phyloP scores from a whole-genome alignment of 768 basidiomycete genomes.

The Tubosaeta sp. region DNA sequence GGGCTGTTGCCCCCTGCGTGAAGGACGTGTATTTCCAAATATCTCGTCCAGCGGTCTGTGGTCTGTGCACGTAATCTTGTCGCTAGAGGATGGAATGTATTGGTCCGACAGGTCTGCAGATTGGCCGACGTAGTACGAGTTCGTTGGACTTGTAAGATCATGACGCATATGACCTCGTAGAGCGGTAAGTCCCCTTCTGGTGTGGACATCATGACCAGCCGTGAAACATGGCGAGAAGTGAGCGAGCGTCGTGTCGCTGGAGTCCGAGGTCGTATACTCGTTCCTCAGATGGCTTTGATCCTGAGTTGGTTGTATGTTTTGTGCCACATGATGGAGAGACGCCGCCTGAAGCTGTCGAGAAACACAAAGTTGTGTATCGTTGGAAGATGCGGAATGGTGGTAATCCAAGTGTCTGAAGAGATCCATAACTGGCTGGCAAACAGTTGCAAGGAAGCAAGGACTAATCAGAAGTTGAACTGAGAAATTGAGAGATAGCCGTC shows the following conservation, averaged over 20 bases:
- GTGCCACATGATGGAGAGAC: neutral
- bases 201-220: neutral
- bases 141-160: neutral
- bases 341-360: conserved; percentile 1
- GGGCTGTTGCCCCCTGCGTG: neutral
- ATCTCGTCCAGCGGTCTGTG: conserved; percentile 28
- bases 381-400: conserved; percentile 9
- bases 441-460: neutral
- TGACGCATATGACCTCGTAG: neutral
- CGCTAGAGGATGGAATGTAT: conserved; percentile 26
- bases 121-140: neutral
- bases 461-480: neutral
- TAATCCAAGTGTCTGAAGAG: conserved; percentile 12
- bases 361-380: neutral
- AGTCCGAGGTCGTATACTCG: neutral
- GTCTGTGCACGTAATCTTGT: conserved; percentile 26
- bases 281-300: neutral
- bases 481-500: conserved; percentile 1
- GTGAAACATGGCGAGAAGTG: neutral
- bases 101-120: conserved; percentile 13
- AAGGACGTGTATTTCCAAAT: conserved; percentile 10
- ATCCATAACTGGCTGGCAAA: conserved; percentile 12
- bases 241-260: neutral
- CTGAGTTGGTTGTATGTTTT: neutral
- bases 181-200: neutral